Evolutionary conservation across 371 early-diverging fungal species (phyloP).

Genomic region (Lichtheimia corymbifera): DNA sequence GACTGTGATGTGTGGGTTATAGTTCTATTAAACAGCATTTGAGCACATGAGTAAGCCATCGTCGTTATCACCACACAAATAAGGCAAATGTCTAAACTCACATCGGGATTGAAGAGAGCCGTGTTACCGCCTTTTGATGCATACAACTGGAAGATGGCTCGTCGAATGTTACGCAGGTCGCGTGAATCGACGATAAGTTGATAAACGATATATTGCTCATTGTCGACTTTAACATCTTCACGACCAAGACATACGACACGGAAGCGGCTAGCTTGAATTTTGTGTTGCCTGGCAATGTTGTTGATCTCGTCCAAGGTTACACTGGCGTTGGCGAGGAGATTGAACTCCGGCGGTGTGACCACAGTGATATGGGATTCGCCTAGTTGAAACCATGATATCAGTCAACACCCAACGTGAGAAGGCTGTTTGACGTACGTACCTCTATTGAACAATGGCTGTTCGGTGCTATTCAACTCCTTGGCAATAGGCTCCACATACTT

Average conservation of each 20-base stretch:
- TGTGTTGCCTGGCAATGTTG: constrained; percentile 48
- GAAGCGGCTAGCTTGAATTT: constrained; percentile 63
- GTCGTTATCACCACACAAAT: neutral
- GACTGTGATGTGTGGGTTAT: constrained; percentile 75
- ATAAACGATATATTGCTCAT: constrained; percentile 34
- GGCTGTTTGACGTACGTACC: constrained; percentile 10
- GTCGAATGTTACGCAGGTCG: constrained; percentile 48
- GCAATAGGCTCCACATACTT: constrained; percentile 58
- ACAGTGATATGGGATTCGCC: constrained; percentile 82
- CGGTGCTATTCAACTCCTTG: constrained; percentile 51
- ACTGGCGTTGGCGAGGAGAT: constrained; percentile 55
- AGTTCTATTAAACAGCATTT: constrained; percentile 33
- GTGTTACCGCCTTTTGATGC: constrained; percentile 59
- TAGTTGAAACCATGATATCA: constrained; percentile 6
- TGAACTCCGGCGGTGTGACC: constrained; percentile 74
- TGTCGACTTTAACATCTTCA: constrained; percentile 40
- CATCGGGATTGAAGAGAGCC: constrained; percentile 55
- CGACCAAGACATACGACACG: constrained; percentile 67
- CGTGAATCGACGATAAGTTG: constrained; percentile 41
- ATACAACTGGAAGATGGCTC: constrained; percentile 52
- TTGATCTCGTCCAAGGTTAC: constrained; percentile 78
- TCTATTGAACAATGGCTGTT: constrained; percentile 45
- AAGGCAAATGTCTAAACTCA: constrained; percentile 13
- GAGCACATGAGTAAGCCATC: neutral
- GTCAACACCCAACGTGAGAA: too few species aligned